phyloP scores from a whole-genome alignment of 805 yeast genomes.

The Saccharomycopsis synnaedendra region DNA sequence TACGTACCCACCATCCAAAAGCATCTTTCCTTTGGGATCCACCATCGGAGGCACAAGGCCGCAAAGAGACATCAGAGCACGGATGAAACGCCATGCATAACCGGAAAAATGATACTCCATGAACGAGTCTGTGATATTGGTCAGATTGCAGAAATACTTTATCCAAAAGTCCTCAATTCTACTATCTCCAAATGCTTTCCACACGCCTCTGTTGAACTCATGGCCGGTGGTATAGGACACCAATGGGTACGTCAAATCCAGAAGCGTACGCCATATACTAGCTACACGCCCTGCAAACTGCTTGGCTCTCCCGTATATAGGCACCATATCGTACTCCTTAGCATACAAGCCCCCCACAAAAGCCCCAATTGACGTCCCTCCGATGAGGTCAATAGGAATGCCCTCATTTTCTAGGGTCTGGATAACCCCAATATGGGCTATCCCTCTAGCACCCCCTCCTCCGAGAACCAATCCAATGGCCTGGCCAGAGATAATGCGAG shows the following conservation, averaged over 20 bases:
- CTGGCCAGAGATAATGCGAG: conserved; percentile 82
- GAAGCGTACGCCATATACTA: conserved; percentile 72
- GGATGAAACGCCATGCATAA: conserved; percentile 87
- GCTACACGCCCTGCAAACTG: conserved; percentile 74
- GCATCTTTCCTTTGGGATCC: conserved; percentile 83
- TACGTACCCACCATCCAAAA: conserved; percentile 91
- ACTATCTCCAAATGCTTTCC: conserved; percentile 89
- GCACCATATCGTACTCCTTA: conserved; percentile 80
- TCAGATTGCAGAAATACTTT: conserved; percentile 77
- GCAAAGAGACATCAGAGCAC: conserved; percentile 96
- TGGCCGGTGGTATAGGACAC: conserved; percentile 96
- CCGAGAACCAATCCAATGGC: conserved; percentile 93
- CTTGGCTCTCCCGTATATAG: conserved; percentile 83
- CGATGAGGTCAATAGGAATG: conserved; percentile 85
- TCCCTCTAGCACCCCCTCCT: conserved; percentile 96
- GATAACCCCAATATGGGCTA: conserved; percentile 86
- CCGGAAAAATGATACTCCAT: conserved; percentile 94
- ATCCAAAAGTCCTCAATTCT: conserved; percentile 97
- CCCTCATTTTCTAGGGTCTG: conserved; percentile 85
- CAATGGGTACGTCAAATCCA: conserved; percentile 86
- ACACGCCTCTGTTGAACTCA: conserved; percentile 93
- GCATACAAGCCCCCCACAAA: conserved; percentile 95
- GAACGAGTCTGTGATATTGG: conserved; percentile 86
- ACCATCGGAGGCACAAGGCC: conserved; percentile 82
- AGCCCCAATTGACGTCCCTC: conserved; percentile 95